Evolutionary conservation across 148 eudicot genomes (phyloP).

Genomic region (Chenopodium quinoa): DNA sequence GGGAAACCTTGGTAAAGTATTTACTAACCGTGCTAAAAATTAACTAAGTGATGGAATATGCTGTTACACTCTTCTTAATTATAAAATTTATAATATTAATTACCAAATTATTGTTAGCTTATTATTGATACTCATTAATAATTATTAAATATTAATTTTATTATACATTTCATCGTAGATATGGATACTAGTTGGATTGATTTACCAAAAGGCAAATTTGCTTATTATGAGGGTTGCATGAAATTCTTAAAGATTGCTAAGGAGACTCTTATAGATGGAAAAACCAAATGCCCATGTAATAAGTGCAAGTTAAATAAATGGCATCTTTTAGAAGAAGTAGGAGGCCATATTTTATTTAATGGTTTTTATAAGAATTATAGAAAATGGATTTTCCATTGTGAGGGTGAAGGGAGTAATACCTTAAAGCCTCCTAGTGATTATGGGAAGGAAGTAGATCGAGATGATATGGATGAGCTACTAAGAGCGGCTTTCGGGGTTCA

Average conservation of each 20-base stretch:
- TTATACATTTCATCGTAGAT: too few relatives aligned
- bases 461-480: constrained; percentile 1
- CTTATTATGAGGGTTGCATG: too few relatives aligned
- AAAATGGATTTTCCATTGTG: background rate
- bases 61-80: too few relatives aligned
- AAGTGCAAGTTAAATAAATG: constrained; percentile 1
- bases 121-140: too few relatives aligned
- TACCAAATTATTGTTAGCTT: too few relatives aligned
- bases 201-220: too few relatives aligned
- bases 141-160: too few relatives aligned
- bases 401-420: background rate
- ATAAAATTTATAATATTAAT: too few relatives aligned
- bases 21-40: too few relatives aligned
- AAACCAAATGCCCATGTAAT: background rate
- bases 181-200: too few relatives aligned
- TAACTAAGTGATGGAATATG: too few relatives aligned
- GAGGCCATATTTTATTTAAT: constrained; percentile 8
- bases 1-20: too few relatives aligned
- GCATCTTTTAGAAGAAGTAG: background rate
- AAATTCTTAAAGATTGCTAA: background rate
- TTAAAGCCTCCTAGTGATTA: background rate
- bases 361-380: background rate
- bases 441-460: background rate
- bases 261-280: constrained; percentile 3
- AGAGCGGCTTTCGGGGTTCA: background rate